Conservation (phyloP, 2,329 filamentous ascomycete species). For the Hypoxylon sp. region DNA sequence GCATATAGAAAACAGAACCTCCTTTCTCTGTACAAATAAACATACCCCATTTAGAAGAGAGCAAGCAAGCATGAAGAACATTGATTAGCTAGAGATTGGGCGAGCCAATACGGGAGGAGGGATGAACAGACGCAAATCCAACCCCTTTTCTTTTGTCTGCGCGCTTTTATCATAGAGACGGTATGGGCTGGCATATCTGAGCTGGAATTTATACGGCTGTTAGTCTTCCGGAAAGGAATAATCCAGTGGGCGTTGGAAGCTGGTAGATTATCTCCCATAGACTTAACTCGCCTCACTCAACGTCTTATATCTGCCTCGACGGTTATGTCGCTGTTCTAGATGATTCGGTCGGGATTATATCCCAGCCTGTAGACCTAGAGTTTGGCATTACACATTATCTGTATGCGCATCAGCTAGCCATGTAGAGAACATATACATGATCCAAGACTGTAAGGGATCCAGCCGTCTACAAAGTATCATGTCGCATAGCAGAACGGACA, state of each 20-base stretch:
- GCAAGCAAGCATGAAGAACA: background rate
- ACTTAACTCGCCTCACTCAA: slow-evolving; percentile 11
- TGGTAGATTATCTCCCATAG: slow-evolving; percentile 19
- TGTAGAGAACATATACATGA: background rate
- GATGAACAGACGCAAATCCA: background rate
- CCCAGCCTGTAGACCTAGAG: no score
- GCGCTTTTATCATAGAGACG: background rate
- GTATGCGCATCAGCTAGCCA: background rate
- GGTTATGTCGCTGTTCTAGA: no score
- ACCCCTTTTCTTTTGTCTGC: background rate
- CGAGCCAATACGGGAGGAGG: no score
- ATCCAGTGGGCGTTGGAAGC: background rate
- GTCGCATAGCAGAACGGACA: background rate
- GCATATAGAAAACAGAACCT: no score
- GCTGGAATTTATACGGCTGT: background rate
- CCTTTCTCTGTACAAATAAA: no score
- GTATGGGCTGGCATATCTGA: background rate
- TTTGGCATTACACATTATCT: background rate
- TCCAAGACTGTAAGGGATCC: background rate
- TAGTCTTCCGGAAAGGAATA: background rate
- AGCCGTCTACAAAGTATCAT: background rate
- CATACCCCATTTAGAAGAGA: background rate
- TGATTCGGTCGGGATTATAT: no score
- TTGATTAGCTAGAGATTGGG: slow-evolving; percentile 1
- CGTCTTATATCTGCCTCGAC: background rate